Evolutionary conservation across 345 rosid genomes (phyloP), one percentile per base, ranked within the genome.

Genomic region (Arabis alpina): DNA sequence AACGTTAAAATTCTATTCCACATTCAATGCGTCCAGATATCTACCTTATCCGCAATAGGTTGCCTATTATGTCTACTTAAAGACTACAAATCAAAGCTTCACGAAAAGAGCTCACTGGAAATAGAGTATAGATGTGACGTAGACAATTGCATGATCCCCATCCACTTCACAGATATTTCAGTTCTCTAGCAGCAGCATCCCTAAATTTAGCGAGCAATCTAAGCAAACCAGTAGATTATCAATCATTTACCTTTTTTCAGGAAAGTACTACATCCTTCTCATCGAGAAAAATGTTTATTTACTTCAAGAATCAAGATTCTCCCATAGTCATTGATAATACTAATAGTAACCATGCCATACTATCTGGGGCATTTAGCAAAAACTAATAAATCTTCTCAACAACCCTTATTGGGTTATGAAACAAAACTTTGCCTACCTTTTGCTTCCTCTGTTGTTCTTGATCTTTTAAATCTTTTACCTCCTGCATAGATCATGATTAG

Each of bases 361-460:
- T 25, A 60, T 9, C 54, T 55, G 54, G 12, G 40, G 62, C 40
- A 55, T 49, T 39, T 40, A n/a, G 16, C n/a, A 48, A 69, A 55
- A 55, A 48, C 23, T 19, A 19, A 19, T 19, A 19, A 19, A 19
- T 19, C 23, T 19, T 19, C 23, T 19, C 5, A 48, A n/a, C 32
- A 55, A 7, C 37, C 55, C 48, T 57, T 54, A 28, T 2, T 25
- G 27, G 19, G 58, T 47, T 52, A 55, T 10, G 9, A 47, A 47
- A 68, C 54, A 63, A 11, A 10, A 67, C 32, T 52, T 53, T 55
- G 25, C 75, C n/a, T 28, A 90, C 99, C 98, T 92, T 95, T 77
- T 92, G 96, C 84, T 87, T 88, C 82, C 84, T 86, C 79, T 90
- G 89, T 73, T 86, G 96, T 49, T 95, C 97, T 76, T 61, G 61